Conservation (phyloP, 495 filamentous ascomycete genomes). For the Apodospora peruviana region DNA sequence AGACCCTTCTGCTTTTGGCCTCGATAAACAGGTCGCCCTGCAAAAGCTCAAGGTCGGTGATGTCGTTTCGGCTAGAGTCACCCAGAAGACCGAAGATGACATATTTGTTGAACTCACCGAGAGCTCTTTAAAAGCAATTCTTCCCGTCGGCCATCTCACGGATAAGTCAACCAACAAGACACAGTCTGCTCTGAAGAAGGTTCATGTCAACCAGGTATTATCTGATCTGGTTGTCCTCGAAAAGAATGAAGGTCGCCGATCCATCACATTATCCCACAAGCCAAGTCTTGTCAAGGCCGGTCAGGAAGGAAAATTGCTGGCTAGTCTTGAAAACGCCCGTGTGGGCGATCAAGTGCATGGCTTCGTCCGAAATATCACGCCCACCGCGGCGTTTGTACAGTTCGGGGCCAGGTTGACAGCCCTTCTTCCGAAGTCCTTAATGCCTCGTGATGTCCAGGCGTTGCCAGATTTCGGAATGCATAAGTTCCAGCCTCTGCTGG, state of each 20-base stretch:
- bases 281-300: constrained; percentile 72
- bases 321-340: constrained; percentile 60
- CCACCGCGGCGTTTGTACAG: constrained; percentile 73
- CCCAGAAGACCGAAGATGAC: constrained; percentile 78
- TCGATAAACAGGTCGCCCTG: constrained; percentile 69
- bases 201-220: constrained; percentile 74
- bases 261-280: constrained; percentile 72
- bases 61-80: constrained; percentile 69
- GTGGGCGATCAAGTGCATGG: constrained; percentile 66
- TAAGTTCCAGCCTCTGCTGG: constrained; percentile 63
- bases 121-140: constrained; percentile 63
- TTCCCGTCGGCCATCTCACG: constrained; percentile 71
- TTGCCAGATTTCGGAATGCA: constrained; percentile 69
- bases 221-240: constrained; percentile 78
- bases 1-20: constrained; percentile 69
- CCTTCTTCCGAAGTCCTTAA: constrained; percentile 66
- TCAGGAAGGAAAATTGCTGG: constrained; percentile 58
- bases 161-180: constrained; percentile 77
- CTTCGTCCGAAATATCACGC: constrained; percentile 78
- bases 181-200: constrained; percentile 64
- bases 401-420: constrained; percentile 75
- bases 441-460: constrained; percentile 60
- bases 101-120: constrained; percentile 69
- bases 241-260: constrained; percentile 65
- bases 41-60: constrained; percentile 64